Evolutionary conservation across 768 basidiomycete species (phyloP), one percentile per base, ranked within the genome.

Genomic region (Myochromella boudieri): DNA sequence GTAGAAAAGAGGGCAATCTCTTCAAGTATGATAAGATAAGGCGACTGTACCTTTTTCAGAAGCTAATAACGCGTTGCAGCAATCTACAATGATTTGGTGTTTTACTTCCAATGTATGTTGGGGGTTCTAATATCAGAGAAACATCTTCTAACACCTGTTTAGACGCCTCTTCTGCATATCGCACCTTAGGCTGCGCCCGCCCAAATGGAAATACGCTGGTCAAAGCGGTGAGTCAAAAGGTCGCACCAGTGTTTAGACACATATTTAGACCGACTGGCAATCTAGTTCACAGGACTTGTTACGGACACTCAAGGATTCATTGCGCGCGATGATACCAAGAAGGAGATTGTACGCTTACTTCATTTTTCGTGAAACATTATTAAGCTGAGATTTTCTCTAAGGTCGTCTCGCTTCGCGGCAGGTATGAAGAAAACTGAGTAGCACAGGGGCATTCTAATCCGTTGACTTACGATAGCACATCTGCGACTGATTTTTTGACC

Each of bases 321-420:
- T 20, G 74, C 68, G 1, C 65, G 72, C 15, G 76, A 77, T 46
- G 71, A 76, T 46, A 58, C 51, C 1, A 58, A 64, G 22, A 56
- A 66, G 44, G 75, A 77, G 48, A 59, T 77, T 33, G 50, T 77
- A n/a, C n/a, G n/a, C n/a, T n/a, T n/a, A n/a, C n/a, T n/a, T n/a
- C n/a, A n/a, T n/a, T n/a, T n/a, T n/a, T n/a, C n/a, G n/a, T n/a
- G n/a, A n/a, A n/a, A n/a, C n/a, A n/a, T n/a, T n/a, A n/a, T n/a
- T n/a, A n/a, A n/a, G n/a, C n/a, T n/a, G n/a, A n/a, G n/a, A n/a
- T n/a, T n/a, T n/a, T n/a, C n/a, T n/a, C n/a, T n/a, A n/a, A n/a
- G n/a, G n/a, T n/a, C 14, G 59, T 74, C 20, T 60, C 71, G 21
- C 63, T 77, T 37, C 71, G 67, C 22, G 75, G 76, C 26, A 65